A percentile compares a stretch with the other conserved stretches of the same genome.
Conservation (phyloP, 768 basidiomycete genomes). For the Podaxis sp. region DNA sequence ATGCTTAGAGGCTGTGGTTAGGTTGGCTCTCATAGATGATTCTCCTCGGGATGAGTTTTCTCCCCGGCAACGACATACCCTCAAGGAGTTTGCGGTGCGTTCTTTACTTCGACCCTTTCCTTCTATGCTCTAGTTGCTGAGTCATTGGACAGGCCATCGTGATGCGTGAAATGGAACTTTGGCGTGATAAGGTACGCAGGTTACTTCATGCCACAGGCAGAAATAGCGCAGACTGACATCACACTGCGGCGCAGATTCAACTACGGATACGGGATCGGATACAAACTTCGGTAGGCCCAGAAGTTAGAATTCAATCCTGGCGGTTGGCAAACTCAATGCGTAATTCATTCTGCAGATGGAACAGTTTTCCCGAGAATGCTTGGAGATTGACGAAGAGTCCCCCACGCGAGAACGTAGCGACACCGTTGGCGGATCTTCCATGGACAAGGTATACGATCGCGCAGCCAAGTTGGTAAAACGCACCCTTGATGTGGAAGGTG, state of each 20-base stretch:
- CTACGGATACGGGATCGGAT: conserved; percentile 88
- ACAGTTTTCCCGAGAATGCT: conserved; percentile 90
- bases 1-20: conserved; percentile 24
- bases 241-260: conserved; percentile 61
- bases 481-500: conserved; percentile 90
- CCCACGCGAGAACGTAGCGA: conserved; percentile 34
- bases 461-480: conserved; percentile 87
- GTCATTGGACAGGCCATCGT: conserved; percentile 63
- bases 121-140: neutral
- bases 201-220: neutral
- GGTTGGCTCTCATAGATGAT: conserved; percentile 84
- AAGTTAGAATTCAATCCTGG: neutral
- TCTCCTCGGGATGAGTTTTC: conserved; percentile 81
- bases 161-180: conserved; percentile 94
- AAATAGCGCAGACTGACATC: neutral
- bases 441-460: conserved; percentile 91
- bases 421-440: conserved; percentile 43
- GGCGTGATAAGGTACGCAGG: conserved; percentile 79
- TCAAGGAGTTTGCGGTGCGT: conserved; percentile 86
- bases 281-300: conserved; percentile 71
- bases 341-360: conserved; percentile 67
- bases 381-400: conserved; percentile 80
- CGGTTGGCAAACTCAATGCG: neutral
- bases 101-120: conserved; percentile 2
- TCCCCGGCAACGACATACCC: conserved; percentile 84